Base-by-base conservation (phyloP, 2,329 filamentous ascomycete genomes). In the Epichloe sylvatica region DNA sequence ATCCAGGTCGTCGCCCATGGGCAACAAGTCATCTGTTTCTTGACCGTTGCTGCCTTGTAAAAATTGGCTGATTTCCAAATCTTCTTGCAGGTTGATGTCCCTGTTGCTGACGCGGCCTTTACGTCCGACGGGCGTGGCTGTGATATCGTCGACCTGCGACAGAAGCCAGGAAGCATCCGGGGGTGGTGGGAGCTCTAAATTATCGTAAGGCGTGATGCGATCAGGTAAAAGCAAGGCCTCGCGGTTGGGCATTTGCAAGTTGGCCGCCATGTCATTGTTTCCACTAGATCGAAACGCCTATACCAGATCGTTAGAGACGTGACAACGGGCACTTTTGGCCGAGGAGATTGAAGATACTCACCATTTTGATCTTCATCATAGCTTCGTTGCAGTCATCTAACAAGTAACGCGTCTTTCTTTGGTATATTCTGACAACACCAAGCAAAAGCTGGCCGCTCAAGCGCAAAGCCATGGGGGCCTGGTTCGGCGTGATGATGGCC, bases 321-420 rank as follows among this genome's bases (percentile, higher is more conserved):
- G 19, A 36, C 17, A 12, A 15, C 11, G 5, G 17, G 5, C 8
- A n/a, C 4, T 12, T 30, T 30, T 13, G 12, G 5, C 39, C 7
- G 12, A 35, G 4, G 13, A 9, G 8, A 30, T 36, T 8, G 5
- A 34, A 15, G 5, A 34, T 44, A 57, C 75, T 39, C 70, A 96
- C 91, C 89, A 97, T 94, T 65, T 97, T 96, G 61, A 98, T 96
- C 72, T 96, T 97, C 75, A 94, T 83, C 56, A 98, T 74, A 38
- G 91, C 91, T 69, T 98, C 92, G 61, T 94, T 96, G 70, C 92
- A 98, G 64, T 98, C 92, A 62, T 98, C 92, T 45, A 97, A 74
- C 46, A 98, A 73, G 67, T 98, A 98, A 60, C 90, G 85, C 62
- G 92, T 91, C 71, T 98, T 98, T 62, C 92, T 80, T 68, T 90